A percentile compares a stretch with the other conserved stretches of the same genome.
Conservation (phyloP, 345 rosid species). For the Laguncularia racemosa region DNA sequence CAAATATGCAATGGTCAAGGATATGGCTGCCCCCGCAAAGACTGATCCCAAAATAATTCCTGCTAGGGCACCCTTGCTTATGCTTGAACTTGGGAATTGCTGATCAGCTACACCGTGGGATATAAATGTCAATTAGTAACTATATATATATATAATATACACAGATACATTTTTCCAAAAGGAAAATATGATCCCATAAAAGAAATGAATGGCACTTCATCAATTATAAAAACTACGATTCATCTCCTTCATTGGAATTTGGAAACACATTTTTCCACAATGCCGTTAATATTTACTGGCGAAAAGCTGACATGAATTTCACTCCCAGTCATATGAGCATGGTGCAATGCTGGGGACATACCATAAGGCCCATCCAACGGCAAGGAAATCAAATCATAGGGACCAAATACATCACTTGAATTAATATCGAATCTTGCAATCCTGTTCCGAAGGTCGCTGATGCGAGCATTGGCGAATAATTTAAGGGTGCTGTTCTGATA, state of each 20-base stretch:
- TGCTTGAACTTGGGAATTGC: slow-evolving; percentile 2
- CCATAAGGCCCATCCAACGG: slow-evolving; percentile 29
- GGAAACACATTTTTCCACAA: too few relatives aligned
- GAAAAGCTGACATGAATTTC: background rate
- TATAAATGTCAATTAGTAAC: background rate
- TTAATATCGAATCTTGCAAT: slow-evolving; percentile 25
- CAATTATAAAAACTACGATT: too few relatives aligned
- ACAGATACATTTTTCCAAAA: background rate
- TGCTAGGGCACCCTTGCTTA: slow-evolving; percentile 8
- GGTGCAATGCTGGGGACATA: slow-evolving; percentile 10
- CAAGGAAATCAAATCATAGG: slow-evolving; percentile 42
- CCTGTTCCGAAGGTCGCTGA: slow-evolving; percentile 17
- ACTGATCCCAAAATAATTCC: slow-evolving; percentile 16
- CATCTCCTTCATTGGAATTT: too few relatives aligned
- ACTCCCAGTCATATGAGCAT: too few relatives aligned
- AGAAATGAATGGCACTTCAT: too few relatives aligned
- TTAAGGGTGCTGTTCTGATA: background rate
- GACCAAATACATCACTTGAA: slow-evolving; percentile 31
- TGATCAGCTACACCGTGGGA: slow-evolving; percentile 1
- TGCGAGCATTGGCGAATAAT: slow-evolving; percentile 25
- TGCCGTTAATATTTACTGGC: background rate
- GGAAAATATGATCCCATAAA: background rate
- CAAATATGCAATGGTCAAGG: slow-evolving; percentile 9
- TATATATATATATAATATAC: background rate
- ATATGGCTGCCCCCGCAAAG: background rate